phyloP scores from a whole-genome alignment of 2,329 filamentous ascomycete genomes.

The Nothopassalora personata region DNA sequence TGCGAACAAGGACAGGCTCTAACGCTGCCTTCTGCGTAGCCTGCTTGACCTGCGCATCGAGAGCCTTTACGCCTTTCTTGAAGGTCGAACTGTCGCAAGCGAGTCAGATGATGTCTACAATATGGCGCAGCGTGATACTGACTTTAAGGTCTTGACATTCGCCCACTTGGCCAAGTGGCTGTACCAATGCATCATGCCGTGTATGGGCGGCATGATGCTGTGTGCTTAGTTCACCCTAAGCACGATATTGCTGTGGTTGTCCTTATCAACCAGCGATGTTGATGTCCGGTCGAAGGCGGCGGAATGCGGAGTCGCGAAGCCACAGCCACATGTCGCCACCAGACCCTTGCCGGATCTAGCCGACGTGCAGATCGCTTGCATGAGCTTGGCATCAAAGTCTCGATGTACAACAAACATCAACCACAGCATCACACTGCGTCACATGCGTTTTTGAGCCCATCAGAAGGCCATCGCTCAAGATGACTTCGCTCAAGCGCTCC shows the following conservation, averaged over 20 bases:
- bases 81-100: constrained; percentile 20
- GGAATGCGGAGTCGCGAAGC: neutral
- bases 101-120: neutral
- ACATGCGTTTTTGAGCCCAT: neutral
- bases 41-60: constrained; percentile 35
- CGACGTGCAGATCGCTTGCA: neutral
- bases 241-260: constrained; percentile 6
- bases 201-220: constrained; percentile 34
- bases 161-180: constrained; percentile 32
- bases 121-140: neutral
- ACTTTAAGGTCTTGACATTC: constrained; percentile 26
- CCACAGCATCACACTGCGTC: neutral
- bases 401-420: neutral
- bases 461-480: constrained; percentile 53
- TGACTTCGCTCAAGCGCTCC: constrained; percentile 60
- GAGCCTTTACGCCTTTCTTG: constrained; percentile 23
- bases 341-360: neutral
- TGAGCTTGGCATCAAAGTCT: neutral
- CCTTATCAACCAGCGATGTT: constrained; percentile 4
- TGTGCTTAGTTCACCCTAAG: constrained; percentile 12
- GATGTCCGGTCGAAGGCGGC: constrained; percentile 2
- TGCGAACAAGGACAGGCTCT: constrained; percentile 56
- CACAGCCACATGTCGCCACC: neutral
- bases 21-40: constrained; percentile 39
- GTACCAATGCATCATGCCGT: constrained; percentile 33